Base-by-base conservation (phyloP, 495 filamentous ascomycete genomes). In the Lophiotrema nucula region DNA sequence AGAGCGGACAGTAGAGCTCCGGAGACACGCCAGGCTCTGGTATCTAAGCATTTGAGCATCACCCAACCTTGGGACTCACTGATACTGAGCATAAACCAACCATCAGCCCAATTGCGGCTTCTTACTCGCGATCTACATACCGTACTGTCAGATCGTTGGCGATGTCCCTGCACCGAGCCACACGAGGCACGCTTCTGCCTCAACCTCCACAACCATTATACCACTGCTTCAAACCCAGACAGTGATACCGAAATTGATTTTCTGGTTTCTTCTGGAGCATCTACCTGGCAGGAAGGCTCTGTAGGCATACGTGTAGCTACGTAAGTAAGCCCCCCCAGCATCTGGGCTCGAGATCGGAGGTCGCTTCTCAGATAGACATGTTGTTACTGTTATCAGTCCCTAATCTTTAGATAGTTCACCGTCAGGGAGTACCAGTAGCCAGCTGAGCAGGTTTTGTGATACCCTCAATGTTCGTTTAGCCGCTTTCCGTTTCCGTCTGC, bases 81-180 rank as follows among this genome's bases (percentile, higher is more conserved):
- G 5, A 27, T 49, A 4, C 26, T 49, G 4, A 49, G 18, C 13
- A 19, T 49, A 3, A 28, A 21, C 15, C 11, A 21, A 11, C 47
- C 47, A 3, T 31, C 47, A 49, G 47, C 25, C 3, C 47, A 33
- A 33, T 31, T 49, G 28, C 3, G 47, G 3, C 3, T 28, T 11
- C 47, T 49, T 10, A 33, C 47, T 4, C 4, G 27, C 16, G 47
- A 49, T n/a, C 47, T 49, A 31, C 35, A 49, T 18, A 49, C 25
- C 4, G 47, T 49, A 15, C 27, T 49, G 23, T 49, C 47, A 16
- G 13, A 33, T 28, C 18, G 25, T 33, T 49, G 47, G 47, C 28
- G 25, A 12, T 49, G 47, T 33, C 3, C 4, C 10, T 49, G 47
- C 19, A 6, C 23, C 3, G 27, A 49, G 3, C 3, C 19, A 4